Base-by-base conservation (phyloP, 371 early-diverging fungal species). In the Lichtheimia corymbifera region DNA sequence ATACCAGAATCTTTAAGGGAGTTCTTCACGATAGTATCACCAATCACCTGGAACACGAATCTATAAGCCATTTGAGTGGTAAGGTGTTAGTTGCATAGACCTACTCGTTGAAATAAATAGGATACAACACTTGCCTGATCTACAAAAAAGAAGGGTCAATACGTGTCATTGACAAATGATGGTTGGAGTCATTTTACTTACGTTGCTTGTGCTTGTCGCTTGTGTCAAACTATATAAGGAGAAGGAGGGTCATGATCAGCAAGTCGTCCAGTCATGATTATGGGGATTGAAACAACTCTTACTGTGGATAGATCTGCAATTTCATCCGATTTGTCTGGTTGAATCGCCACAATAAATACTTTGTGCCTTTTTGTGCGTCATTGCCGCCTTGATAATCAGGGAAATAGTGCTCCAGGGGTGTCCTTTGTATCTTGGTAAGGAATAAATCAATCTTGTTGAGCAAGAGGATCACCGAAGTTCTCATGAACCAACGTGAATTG, bases 371-470 rank as follows among this genome's bases (percentile, higher is more conserved):
- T 61, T 73, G 75, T 41, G 84, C 65, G 61, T 88, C 89, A 5
- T 78, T 63, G 6, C 86, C 88, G 42, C 90, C 90, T 3, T 65
- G 67, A 71, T 85, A 91, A 47, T 90, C 90, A 3, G 91, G 87
- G 68, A 91, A 91, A 72, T 83, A 89, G 11, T 78, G 69, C 14
- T 67, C 67, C 41, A 91, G 71, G 1, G 88, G 87, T 5, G 81
- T 76, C 51, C 72, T 73, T 40, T 70, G 71, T 25, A 91, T 67
- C 70, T 91, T 91, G 28, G 75, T 71, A 58, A 80, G 79, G 75
- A 91, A 88, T 41, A 90, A 59, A 68, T 91, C 91, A 60, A 87
- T 83, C 72, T 91, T 91, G 80, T 91, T 91, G 49, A 91, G 65
- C 74, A 91, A 88, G 22, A 91, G 76, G 58, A 91, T 88, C 49